Conservation (phyloP, 768 basidiomycete species). For the Suillus hirtellus region DNA sequence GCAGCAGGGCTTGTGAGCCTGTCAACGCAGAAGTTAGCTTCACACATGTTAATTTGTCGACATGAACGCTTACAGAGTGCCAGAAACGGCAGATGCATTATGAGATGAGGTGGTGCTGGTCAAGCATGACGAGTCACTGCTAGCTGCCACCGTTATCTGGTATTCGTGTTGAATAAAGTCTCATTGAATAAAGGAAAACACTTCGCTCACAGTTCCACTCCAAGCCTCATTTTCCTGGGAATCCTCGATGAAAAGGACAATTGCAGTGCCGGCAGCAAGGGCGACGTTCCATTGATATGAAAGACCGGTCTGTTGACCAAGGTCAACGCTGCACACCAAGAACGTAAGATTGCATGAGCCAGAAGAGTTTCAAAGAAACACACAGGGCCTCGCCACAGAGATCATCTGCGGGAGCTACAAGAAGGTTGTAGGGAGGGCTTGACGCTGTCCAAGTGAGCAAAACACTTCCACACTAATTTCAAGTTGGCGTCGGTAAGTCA, state of each 20-base stretch:
- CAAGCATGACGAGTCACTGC: conserved; percentile 42
- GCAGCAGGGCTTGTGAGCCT: conserved; percentile 11
- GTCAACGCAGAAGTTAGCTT: conserved; percentile 10
- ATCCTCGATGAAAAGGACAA: conserved; percentile 58
- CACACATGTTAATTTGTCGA: conserved; percentile 3
- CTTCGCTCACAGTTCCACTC: conserved; percentile 54
- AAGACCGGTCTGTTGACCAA: conserved; percentile 53
- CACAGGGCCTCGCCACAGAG: conserved; percentile 64
- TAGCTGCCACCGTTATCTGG: conserved; percentile 38
- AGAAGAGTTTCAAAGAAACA: conserved; percentile 23
- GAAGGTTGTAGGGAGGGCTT: conserved; percentile 55
- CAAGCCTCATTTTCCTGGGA: conserved; percentile 59
- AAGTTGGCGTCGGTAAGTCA: conserved; percentile 5
- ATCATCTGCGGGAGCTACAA: conserved; percentile 51
- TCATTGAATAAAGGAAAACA: not conserved
- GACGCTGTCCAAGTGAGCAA: conserved; percentile 53
- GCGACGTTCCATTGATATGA: conserved; percentile 40
- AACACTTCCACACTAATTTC: conserved; percentile 51
- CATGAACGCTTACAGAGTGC: conserved; percentile 8
- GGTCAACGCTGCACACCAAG: conserved; percentile 47
- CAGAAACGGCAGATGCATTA: conserved; percentile 11
- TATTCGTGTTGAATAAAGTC: not conserved
- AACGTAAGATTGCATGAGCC: conserved; percentile 8
- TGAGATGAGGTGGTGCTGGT: conserved; percentile 10
- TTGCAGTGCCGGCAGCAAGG: conserved; percentile 47